Evolutionary conservation across 202 grass and related monocot genomes (phyloP), one percentile per base, ranked within the genome.

Genomic region (Musa balbisiana): DNA sequence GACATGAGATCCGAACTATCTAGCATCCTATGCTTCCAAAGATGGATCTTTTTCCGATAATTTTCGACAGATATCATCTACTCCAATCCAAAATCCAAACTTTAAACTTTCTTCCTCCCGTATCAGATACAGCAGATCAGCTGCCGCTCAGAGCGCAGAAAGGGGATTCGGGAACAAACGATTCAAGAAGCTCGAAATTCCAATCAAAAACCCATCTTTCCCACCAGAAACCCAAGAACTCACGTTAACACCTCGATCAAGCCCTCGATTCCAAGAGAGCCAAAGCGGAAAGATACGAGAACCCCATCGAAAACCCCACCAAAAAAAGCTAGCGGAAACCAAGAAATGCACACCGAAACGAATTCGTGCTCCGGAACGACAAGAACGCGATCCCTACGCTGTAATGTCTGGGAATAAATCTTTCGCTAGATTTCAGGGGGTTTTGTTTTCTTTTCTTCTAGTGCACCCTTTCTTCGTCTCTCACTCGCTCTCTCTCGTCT

Each of bases 271-370:
- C 64, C 9, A 76, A 23, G 27, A 49, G 49, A 79, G 71, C 12
- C 71, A 72, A 33, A 27, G 17, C 65, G 64, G 68, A 70, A 72
- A 23, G 33, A 53, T 27, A 67, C 51, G 75, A 49, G 3, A 23
- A 78, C 22, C 33, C 24, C 29, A 16, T 59, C 3, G 11, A 23
- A n/a, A 60, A 43, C 33, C n/a, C 16, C 56, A 51, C 9, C 33
- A 21, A 12, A 70, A 51, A 33, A 43, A 3, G 33, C 24, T 33
- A 3, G 27, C 13, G 14, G 67, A 43, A 43, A 43, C 33, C 33
- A 43, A 43, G 16, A 51, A 70, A 51, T 9, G 3, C 49, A 8
- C 8, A 70, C 43, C 17, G 6, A 11, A 49, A 19, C 33, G 43
- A 70, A 51, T n/a, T 20, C 67, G 9, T 20, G 11, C 16, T 0